Percentiles rank a stretch among this genome's conserved stretches.
These are phyloP conservation scores for Halophytophthora batemanensis DNA, from an alignment of 352 stramenopile species.

Conservation along the genomic window DNA sequence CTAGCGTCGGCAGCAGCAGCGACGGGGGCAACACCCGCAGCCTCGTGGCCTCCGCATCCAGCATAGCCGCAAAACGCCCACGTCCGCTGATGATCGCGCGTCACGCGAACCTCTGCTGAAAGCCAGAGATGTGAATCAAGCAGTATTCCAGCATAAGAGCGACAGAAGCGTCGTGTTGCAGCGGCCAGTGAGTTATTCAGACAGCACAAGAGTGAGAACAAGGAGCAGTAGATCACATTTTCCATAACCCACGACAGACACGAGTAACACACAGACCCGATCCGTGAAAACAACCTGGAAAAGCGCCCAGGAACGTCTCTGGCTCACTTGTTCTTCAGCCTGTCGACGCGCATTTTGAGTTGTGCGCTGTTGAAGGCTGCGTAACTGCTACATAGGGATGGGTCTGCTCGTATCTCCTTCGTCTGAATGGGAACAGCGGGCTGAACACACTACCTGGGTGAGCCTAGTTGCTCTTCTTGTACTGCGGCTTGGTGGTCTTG, in stretches of 20 bases:
- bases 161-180: background rate
- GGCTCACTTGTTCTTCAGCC: slow-evolving; percentile 1
- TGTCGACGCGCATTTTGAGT: background rate
- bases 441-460: background rate
- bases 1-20: slow-evolving; percentile 17
- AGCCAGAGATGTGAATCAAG: background rate
- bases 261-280: too few species aligned
- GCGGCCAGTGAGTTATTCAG: too few species aligned
- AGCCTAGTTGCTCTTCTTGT: slow-evolving; percentile 73
- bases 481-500: slow-evolving; percentile 63
- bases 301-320: background rate
- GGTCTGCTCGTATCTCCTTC: background rate
- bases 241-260: too few species aligned
- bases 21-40: slow-evolving; percentile 10
- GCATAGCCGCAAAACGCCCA: slow-evolving; percentile 2
- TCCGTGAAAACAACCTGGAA: background rate
- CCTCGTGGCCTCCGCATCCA: background rate
- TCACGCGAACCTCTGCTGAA: slow-evolving; percentile 18
- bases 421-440: background rate
- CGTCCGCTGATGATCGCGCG: slow-evolving; percentile 9
- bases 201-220: too few species aligned
- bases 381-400: slow-evolving; percentile 1
- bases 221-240: too few species aligned
- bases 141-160: slow-evolving; percentile 2
- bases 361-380: background rate